Conservation (phyloP, 805 yeast species). For the Ogataea populi-albae region DNA sequence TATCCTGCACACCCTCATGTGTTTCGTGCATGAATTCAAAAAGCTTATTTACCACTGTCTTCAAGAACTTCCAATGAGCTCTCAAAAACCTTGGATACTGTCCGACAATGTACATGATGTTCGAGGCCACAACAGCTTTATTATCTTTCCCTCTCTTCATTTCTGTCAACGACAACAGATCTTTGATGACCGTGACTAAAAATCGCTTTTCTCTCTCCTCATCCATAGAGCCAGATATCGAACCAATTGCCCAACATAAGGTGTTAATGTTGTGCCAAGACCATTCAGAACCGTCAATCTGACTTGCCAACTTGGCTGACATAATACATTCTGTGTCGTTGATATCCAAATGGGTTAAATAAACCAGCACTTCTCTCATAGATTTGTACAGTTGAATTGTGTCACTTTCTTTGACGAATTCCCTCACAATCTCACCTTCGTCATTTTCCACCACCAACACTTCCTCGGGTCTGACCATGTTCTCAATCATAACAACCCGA, state of each 20-base stretch:
- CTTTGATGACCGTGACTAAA: constrained; percentile 89
- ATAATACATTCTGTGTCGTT: constrained; percentile 90
- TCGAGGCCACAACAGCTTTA: constrained; percentile 99
- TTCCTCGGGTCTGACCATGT: constrained; percentile 98
- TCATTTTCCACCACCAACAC: constrained; percentile 95
- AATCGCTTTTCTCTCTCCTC: constrained; percentile 96
- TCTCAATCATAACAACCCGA: constrained; percentile 91
- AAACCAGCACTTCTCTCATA: constrained; percentile 93
- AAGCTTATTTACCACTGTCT: constrained; percentile 91
- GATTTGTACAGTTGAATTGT: constrained; percentile 93
- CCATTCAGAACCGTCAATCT: constrained; percentile 97
- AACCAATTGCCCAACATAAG: constrained; percentile 99
- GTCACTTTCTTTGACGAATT: constrained; percentile 94
- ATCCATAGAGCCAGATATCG: constrained; percentile 97
- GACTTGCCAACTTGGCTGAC: constrained; percentile 87
- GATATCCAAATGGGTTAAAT: constrained; percentile 92
- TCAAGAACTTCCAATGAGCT: constrained; percentile 97
- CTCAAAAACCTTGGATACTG: constrained; percentile 96
- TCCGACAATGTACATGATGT: constrained; percentile 98
- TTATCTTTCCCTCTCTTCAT: constrained; percentile 97
- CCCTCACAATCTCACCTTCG: constrained; percentile 98
- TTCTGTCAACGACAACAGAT: constrained; percentile 85
- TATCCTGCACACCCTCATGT: constrained; percentile 99
- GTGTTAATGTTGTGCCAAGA: constrained; percentile 98
- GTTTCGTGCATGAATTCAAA: constrained; percentile 99